phyloP scores from a whole-genome alignment of 2,329 filamentous ascomycete genomes.

The Chaetothyriales sp. region DNA sequence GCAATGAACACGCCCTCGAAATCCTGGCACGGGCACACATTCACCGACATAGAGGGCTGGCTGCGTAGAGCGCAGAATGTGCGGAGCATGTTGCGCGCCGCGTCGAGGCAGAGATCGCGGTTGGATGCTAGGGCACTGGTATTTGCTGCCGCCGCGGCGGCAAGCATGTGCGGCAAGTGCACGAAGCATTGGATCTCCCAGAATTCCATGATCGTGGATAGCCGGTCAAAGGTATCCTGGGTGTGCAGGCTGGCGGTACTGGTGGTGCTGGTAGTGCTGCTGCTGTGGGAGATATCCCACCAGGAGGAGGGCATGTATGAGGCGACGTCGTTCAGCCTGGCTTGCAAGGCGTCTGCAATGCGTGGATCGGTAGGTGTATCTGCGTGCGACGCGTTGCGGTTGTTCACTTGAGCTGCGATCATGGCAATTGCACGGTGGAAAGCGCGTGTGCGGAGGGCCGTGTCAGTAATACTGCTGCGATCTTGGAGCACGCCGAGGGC shows the following conservation, averaged over 20 bases:
- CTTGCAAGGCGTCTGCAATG: constrained; percentile 8
- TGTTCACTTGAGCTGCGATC: constrained; percentile 12
- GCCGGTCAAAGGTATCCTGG: constrained; percentile 9
- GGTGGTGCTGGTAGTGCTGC: too few relatives aligned
- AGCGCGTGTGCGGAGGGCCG: constrained; percentile 14
- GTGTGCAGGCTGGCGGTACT: constrained; percentile 3
- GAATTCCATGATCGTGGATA: constrained; percentile 15
- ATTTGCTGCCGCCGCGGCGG: constrained; percentile 5
- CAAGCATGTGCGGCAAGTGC: constrained; percentile 14
- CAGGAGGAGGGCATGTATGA: constrained; percentile 12
- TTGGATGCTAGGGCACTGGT: neutral
- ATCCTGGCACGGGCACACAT: constrained; percentile 16
- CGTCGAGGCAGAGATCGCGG: constrained; percentile 9
- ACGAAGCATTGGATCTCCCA: constrained; percentile 17
- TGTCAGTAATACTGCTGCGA: neutral
- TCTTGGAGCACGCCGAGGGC: constrained; percentile 9
- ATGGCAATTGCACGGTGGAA: constrained; percentile 12
- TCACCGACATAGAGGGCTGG: constrained; percentile 14
- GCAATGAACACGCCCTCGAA: constrained; percentile 14
- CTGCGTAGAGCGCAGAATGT: constrained; percentile 11
- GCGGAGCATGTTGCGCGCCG: constrained; percentile 10
- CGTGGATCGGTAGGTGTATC: neutral
- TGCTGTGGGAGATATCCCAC: constrained; percentile 11
- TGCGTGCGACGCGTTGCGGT: constrained; percentile 7
- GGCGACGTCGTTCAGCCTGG: constrained; percentile 5